Evolutionary conservation across 257 asterid genomes (phyloP), one percentile per base, ranked within the genome.

Genomic region (Ballota nigra): DNA sequence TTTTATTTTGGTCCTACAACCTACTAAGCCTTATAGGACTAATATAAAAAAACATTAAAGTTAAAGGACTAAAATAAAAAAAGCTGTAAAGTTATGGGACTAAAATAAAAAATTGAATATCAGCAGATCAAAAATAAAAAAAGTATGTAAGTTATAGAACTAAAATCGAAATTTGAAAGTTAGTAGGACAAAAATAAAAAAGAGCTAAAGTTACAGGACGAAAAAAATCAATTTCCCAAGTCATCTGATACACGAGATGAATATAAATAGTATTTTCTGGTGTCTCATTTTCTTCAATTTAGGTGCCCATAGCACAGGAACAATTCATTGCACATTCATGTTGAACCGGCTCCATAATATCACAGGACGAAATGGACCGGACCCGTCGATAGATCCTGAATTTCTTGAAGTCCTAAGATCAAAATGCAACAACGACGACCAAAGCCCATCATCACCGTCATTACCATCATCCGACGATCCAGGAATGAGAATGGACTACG

Each of bases 261-360:
- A 26, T 1, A 26, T 3, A 40, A 23, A 10, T 6, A 53, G 11
- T 16, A 18, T 33, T 45, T 31, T 15, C 16, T 16, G 34, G 52
- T 38, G 2, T 53, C 16, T 26, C 24, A 49, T 16, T 16, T 16
- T 13, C 1, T 41, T 11, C 8, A 20, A 0, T n/a, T 71, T 47
- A 90, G 98, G 95, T 55, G 92, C 89, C 45, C 97, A 90, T 80
- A 92, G 96, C 82, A 86, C 84, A 1, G 98, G 98, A 69, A 78
- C 79, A 60, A 76, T 92, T 43, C 96, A 86, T 73, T 88, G 97
- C 85, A 77, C 74, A 49, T 90, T 90, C 81, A 69, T 92, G 69
- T 9, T 0, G 47, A 51, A 74, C 71, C 79, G 97, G 66, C 88
- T 92, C 23, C 71, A 65, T 56, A 83, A 89, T 77, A 86, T 86